A percentile compares a stretch with the other conserved stretches of the same genome.
These are phyloP conservation scores for Aureobasidium sp. DNA, from an alignment of 2,329 filamentous ascomycete species.

Conservation along the genomic window DNA sequence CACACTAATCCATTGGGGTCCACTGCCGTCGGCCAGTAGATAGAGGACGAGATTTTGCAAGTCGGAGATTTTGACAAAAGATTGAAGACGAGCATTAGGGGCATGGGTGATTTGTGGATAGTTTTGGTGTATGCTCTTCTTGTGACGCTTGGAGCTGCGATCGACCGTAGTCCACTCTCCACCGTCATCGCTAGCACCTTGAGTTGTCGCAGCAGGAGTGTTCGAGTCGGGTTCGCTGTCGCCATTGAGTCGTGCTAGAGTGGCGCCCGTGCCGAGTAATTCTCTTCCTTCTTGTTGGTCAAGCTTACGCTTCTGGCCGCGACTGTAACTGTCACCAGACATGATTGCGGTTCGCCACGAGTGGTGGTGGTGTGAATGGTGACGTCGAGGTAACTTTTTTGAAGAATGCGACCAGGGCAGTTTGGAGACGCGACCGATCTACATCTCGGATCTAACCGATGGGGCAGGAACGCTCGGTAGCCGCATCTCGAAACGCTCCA, in stretches of 20 bases:
- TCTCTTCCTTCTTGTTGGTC: slow-evolving; percentile 9
- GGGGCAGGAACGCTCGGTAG: neutral
- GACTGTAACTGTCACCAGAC: slow-evolving; percentile 7
- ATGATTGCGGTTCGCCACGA: neutral
- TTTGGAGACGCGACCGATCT: neutral
- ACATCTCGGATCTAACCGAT: slow-evolving; percentile 11
- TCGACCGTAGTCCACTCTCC: slow-evolving; percentile 25
- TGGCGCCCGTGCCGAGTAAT: slow-evolving; percentile 5
- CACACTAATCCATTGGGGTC: slow-evolving; percentile 58
- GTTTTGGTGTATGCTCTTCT: slow-evolving; percentile 35
- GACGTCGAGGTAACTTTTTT: neutral
- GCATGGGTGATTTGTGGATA: slow-evolving; percentile 49
- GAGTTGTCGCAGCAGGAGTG: neutral
- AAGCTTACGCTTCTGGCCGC: slow-evolving; percentile 14
- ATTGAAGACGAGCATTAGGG: slow-evolving; percentile 46
- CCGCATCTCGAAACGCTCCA: neutral
- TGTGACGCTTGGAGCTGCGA: slow-evolving; percentile 24
- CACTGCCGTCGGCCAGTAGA: slow-evolving; percentile 53
- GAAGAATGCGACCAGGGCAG: neutral
- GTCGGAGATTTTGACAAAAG: slow-evolving; percentile 50
- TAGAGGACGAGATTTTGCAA: slow-evolving; percentile 54
- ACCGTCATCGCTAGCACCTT: slow-evolving; percentile 6
- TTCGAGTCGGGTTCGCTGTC: slow-evolving; percentile 1
- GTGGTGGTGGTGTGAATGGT: neutral
- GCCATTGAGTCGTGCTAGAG: slow-evolving; percentile 9